phyloP scores from a whole-genome alignment of 495 filamentous ascomycete species.

The Hypoxylon fragiforme region DNA sequence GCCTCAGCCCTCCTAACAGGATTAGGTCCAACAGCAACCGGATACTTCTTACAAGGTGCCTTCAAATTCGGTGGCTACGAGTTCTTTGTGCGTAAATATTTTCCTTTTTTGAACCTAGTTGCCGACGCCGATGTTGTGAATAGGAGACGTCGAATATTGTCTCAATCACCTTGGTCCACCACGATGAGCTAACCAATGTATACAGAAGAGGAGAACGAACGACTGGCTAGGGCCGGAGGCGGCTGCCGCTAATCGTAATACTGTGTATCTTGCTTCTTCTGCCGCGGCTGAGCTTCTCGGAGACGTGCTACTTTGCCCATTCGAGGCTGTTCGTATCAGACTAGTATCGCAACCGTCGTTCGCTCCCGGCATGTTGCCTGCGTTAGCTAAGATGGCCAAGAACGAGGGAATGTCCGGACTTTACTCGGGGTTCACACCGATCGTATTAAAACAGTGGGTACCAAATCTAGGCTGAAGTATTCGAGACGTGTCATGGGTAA shows the following conservation, averaged over 20 bases:
- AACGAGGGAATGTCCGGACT: conserved; percentile 70
- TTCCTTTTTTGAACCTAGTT: too few species aligned
- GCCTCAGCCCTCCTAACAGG: conserved; percentile 72
- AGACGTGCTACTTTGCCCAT: conserved; percentile 73
- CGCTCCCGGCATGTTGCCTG: conserved; percentile 62
- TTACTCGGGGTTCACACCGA: conserved; percentile 76
- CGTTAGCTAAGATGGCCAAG: conserved; percentile 65
- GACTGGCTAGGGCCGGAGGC: conserved; percentile 67
- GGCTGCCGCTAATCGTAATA: conserved; percentile 68
- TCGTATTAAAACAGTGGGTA: conserved; percentile 68
- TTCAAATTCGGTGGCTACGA: conserved; percentile 82
- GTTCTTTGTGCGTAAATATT: too few species aligned
- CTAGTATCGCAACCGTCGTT: conserved; percentile 73
- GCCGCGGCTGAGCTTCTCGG: conserved; percentile 72
- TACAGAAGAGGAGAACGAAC: conserved; percentile 72
- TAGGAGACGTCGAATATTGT: too few species aligned
- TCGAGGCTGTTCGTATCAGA: conserved; percentile 75
- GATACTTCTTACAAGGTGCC: conserved; percentile 77
- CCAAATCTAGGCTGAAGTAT: neutral
- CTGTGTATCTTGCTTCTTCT: conserved; percentile 71
- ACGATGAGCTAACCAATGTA: too few species aligned
- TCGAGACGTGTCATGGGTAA: neutral
- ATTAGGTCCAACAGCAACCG: conserved; percentile 70
- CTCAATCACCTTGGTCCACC: too few species aligned
- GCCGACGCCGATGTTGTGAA: too few species aligned